phyloP scores from a whole-genome alignment of 225 moss, liverwort and hornwort genomes.

The Sphagnum tenellum region DNA sequence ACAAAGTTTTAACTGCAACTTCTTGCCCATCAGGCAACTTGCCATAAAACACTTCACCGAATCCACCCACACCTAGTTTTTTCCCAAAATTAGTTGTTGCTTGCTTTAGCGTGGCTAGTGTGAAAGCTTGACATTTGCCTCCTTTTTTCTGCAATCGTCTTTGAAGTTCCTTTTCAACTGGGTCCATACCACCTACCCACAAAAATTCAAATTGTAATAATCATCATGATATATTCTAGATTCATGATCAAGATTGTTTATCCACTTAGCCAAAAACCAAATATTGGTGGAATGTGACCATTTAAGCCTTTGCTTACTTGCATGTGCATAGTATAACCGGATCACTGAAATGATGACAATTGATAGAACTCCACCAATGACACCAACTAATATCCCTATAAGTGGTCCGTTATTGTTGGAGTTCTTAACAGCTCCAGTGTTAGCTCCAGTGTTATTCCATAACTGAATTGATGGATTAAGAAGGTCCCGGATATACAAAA shows the following conservation, averaged over 20 bases:
- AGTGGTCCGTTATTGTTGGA: no score
- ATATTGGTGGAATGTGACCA: no score
- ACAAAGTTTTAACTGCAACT: constrained; percentile 46
- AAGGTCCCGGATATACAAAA: no score
- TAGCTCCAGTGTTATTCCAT: no score
- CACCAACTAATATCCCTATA: background rate
- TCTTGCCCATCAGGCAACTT: constrained; percentile 26
- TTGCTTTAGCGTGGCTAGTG: constrained; percentile 26
- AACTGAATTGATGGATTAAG: no score
- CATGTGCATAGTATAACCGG: background rate
- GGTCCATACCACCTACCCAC: background rate
- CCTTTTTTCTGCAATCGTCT: constrained; percentile 11
- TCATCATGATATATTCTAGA: no score
- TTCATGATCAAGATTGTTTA: background rate
- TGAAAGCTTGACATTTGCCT: constrained; percentile 9
- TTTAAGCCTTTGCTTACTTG: background rate
- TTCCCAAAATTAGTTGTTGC: constrained; percentile 39
- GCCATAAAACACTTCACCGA: constrained; percentile 40
- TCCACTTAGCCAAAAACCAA: background rate
- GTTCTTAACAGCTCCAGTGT: no score
- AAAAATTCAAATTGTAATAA: no score
- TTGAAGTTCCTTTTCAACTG: constrained; percentile 19
- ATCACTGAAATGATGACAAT: background rate
- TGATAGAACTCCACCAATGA: background rate
- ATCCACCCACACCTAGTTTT: constrained; percentile 40